phyloP scores from a whole-genome alignment of 192 early-diverging fungal genomes.

The Chytriomyces hyalinus region DNA sequence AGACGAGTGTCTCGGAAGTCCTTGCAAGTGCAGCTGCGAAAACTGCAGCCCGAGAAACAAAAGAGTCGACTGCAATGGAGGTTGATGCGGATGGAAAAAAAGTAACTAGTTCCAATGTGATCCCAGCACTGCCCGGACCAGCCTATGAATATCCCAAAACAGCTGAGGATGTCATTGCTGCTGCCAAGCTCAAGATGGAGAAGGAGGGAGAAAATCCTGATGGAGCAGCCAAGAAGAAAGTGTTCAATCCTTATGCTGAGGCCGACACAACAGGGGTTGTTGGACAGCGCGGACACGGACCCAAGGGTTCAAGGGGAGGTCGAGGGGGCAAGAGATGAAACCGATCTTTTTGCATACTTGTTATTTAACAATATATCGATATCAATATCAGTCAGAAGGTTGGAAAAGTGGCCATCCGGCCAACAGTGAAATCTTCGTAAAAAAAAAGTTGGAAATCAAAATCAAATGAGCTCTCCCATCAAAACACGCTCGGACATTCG shows the following conservation, averaged over 20 bases:
- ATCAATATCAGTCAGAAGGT: too few relatives aligned
- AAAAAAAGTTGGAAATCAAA: too few relatives aligned
- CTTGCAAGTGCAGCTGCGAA: background rate
- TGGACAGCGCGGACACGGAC: background rate
- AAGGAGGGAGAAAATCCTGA: background rate
- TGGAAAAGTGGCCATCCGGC: too few relatives aligned
- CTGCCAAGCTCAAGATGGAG: too few relatives aligned
- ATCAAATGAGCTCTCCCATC: too few relatives aligned
- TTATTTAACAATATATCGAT: too few relatives aligned
- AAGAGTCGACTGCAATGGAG: background rate
- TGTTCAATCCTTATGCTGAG: constrained; percentile 12
- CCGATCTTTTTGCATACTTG: too few relatives aligned
- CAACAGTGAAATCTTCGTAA: too few relatives aligned
- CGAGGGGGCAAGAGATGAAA: background rate
- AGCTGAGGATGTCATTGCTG: constrained; percentile 3
- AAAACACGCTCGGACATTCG: constrained; percentile 1
- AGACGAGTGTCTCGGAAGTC: background rate
- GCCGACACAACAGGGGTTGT: constrained; percentile 1
- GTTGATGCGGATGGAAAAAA: background rate
- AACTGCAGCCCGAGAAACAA: background rate
- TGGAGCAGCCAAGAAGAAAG: background rate
- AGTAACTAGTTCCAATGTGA: background rate
- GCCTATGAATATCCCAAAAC: constrained; percentile 6
- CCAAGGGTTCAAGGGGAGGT: background rate
- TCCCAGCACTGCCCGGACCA: background rate